A percentile compares a stretch with the other conserved stretches of the same genome.
These are phyloP conservation scores for Leucoagaricus sp. DNA, from an alignment of 1,284 basidiomycete genomes.

Conservation along the genomic window DNA sequence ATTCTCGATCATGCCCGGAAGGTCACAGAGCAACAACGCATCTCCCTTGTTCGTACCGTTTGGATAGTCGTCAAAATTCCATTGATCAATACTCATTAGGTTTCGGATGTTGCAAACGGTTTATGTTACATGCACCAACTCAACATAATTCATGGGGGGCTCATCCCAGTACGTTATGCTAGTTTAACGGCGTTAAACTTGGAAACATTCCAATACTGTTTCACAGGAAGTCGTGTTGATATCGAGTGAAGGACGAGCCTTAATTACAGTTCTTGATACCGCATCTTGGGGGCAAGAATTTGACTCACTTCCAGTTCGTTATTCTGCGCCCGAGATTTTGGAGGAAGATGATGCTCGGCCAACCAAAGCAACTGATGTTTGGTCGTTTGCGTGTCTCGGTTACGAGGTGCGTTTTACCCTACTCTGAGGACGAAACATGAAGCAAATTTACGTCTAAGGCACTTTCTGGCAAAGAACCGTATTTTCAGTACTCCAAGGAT, in stretches of 20 bases:
- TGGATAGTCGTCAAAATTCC: too few relatives aligned
- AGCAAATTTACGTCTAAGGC: neutral
- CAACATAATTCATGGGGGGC: neutral
- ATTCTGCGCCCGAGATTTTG: neutral
- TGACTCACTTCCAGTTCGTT: neutral
- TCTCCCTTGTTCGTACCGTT: neutral
- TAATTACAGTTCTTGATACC: neutral
- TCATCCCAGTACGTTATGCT: neutral
- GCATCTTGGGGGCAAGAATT: neutral
- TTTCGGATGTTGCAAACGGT: neutral
- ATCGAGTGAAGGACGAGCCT: neutral
- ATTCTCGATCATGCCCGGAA: neutral
- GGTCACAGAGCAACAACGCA: neutral
- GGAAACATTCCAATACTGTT: neutral
- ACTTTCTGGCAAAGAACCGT: neutral
- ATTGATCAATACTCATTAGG: neutral
- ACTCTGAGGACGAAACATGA: neutral
- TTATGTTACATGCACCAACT: neutral
- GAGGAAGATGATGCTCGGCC: neutral
- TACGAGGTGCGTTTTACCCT: neutral
- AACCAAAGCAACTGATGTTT: neutral
- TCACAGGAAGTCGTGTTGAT: neutral
- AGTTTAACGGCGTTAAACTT: neutral
- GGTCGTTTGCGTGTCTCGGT: neutral
- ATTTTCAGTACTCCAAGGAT: neutral